Base-by-base conservation (phyloP, 345 rosid genomes). In the Aurinia saxatilis region DNA sequence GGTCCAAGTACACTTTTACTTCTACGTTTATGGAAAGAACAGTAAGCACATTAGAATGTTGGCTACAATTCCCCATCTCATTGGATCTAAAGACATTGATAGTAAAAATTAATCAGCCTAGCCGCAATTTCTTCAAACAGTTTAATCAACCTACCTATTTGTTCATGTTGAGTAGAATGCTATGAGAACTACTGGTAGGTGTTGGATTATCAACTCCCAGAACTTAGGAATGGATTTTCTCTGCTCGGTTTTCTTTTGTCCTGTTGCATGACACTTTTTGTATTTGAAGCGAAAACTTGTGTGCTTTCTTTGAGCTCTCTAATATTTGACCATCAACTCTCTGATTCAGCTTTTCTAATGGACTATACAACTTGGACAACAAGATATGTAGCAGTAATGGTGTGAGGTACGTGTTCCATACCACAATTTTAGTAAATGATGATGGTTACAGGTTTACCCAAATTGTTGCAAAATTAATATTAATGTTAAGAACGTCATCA, bases 301-400 rank as follows among this genome's bases (percentile, higher is more conserved):
- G 35, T 52, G 40, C 17, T 34, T 51, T 50, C 4, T 41, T 70
- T 37, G 27, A 18, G 25, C 29, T 49, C 38, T 63, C 25, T 17
- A 40, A 40, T 55, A 40, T 38, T 54, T 69, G 13, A 31, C 52
- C 46, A 3, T 63, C 40, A 9, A 56, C 56, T 67, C 66, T 53
- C 40, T 67, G 60, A 25, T 71, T 75, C 86, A 84, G 98, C 52
- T 73, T 50, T 75, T 74, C 73, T 10, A 39, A 59, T 68, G 77
- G 76, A 54, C 66, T 56, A 47, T 75, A 68, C 71, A 35, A 68
- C 75, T 50, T 58, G 47, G 73, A 71, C 39, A 69, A 74, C 53
- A 65, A 41, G 57, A 72, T 30, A 25, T 6, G 19, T 41, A 58
- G 66, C 62, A 13, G 55, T 51, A 19, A 45, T 51, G 62, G 56